Conservation (phyloP, 805 yeast genomes). For the Metschnikowia proteae region DNA sequence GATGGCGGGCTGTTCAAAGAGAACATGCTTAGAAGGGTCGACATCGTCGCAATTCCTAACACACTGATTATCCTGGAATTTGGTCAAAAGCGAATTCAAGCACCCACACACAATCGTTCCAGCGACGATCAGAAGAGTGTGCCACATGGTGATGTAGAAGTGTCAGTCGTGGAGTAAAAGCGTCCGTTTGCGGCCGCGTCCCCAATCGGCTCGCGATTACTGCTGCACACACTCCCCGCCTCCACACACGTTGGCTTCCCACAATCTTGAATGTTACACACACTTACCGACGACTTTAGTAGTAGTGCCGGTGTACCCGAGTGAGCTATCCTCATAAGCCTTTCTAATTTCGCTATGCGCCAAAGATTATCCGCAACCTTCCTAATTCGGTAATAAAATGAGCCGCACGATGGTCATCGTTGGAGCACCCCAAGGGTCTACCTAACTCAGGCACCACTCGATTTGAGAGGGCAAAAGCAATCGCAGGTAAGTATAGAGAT, state of each 20-base stretch:
- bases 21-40: slow-evolving; percentile 37
- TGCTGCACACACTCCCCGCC: not conserved
- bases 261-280: not conserved
- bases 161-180: not conserved
- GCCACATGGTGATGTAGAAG: slow-evolving; percentile 11
- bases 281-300: not conserved
- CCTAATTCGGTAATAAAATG: slow-evolving; percentile 9
- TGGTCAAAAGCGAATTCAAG: slow-evolving; percentile 68
- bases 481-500: not conserved
- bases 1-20: slow-evolving; percentile 73
- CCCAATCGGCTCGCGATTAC: slow-evolving; percentile 3
- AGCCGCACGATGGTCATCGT: slow-evolving; percentile 26
- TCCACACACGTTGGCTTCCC: not conserved
- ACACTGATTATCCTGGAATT: slow-evolving; percentile 73
- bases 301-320: not conserved
- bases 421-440: not conserved
- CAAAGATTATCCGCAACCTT: not conserved
- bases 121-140: slow-evolving; percentile 19
- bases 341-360: too few relatives aligned
- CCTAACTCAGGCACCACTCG: not conserved
- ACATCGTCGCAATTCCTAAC: slow-evolving; percentile 51
- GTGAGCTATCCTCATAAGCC: not conserved
- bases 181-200: slow-evolving; percentile 2
- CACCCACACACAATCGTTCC: slow-evolving; percentile 71
- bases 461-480: not conserved